Conservation (phyloP, 2,329 filamentous ascomycete genomes). For the Xylaria sp. region DNA sequence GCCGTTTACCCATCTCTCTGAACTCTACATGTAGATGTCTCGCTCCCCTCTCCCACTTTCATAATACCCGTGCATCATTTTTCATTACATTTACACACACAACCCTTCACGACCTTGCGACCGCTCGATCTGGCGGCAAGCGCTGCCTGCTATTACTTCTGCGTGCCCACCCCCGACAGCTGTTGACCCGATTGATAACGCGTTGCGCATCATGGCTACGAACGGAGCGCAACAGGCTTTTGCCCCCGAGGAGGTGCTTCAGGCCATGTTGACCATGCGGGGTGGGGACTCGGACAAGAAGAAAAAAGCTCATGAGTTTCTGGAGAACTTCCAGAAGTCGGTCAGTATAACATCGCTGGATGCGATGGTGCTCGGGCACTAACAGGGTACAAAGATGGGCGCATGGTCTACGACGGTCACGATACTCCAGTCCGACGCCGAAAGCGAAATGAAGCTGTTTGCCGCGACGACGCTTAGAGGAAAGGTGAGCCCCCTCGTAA, state of each 20-base stretch:
- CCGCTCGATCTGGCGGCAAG: conserved; percentile 23
- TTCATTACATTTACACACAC: conserved; percentile 1
- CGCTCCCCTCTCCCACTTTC: conserved; percentile 6
- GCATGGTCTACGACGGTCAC: conserved; percentile 89
- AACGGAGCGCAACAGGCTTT: conserved; percentile 71
- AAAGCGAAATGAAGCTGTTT: conserved; percentile 88
- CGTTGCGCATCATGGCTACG: conserved; percentile 62
- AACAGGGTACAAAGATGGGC: conserved; percentile 64
- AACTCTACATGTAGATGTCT: not conserved
- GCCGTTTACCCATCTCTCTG: not conserved
- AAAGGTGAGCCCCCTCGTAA: conserved; percentile 67
- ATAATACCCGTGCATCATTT: conserved; percentile 4
- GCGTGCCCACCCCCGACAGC: conserved; percentile 34
- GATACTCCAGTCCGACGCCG: conserved; percentile 80
- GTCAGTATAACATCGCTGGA: conserved; percentile 56
- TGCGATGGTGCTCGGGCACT: conserved; percentile 14
- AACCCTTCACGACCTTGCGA: conserved; percentile 9
- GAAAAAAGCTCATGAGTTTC: conserved; percentile 85
- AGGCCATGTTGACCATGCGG: conserved; percentile 90
- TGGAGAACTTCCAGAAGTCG: conserved; percentile 97
- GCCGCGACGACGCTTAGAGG: conserved; percentile 96
- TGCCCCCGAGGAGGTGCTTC: conserved; percentile 73
- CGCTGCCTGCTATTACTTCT: conserved; percentile 23
- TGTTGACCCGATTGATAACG: conserved; percentile 26
- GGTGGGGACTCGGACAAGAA: conserved; percentile 81